Percentiles rank a stretch among this genome's conserved stretches.
Conservation (phyloP, 2,329 filamentous ascomycete species). For the Emergomyces orientalis region DNA sequence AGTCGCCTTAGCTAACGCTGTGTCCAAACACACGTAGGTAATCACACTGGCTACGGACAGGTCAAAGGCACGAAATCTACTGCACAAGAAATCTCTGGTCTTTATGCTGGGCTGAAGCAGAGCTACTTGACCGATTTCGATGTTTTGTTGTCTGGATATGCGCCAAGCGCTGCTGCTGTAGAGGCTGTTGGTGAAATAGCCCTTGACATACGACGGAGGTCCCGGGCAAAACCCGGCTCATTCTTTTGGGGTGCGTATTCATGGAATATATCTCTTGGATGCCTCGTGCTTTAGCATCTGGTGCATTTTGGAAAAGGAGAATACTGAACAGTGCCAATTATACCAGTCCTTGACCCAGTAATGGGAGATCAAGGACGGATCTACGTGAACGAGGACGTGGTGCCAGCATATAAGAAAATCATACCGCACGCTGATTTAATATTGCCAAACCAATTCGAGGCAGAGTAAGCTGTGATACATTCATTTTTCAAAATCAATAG, state of each 20-base stretch:
- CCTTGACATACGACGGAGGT: slow-evolving; percentile 63
- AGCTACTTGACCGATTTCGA: slow-evolving; percentile 83
- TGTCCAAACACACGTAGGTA: slow-evolving; percentile 50
- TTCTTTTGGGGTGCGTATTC: slow-evolving; percentile 71
- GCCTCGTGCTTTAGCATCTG: not conserved
- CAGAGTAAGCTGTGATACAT: slow-evolving; percentile 55
- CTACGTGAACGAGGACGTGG: slow-evolving; percentile 84
- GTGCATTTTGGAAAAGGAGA: not conserved
- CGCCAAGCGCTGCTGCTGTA: slow-evolving; percentile 77
- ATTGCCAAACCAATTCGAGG: slow-evolving; percentile 93
- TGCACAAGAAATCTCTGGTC: slow-evolving; percentile 69
- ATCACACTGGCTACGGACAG: slow-evolving; percentile 87
- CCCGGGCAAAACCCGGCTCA: slow-evolving; percentile 53
- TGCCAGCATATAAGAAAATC: slow-evolving; percentile 78
- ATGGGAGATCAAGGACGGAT: slow-evolving; percentile 94
- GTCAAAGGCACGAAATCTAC: slow-evolving; percentile 76
- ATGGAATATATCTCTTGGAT: not conserved
- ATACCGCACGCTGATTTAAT: slow-evolving; percentile 80
- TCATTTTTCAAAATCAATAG: not conserved
- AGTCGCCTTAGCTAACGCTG: not conserved
- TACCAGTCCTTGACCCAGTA: slow-evolving; percentile 76
- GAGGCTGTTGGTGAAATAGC: slow-evolving; percentile 77
- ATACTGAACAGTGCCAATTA: not conserved
- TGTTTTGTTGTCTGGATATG: slow-evolving; percentile 89
- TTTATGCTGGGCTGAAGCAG: slow-evolving; percentile 76